Evolutionary conservation across 2,329 filamentous ascomycete genomes (phyloP), one percentile per base, ranked within the genome.

Genomic region (Paracorniculantispora psalliotae): DNA sequence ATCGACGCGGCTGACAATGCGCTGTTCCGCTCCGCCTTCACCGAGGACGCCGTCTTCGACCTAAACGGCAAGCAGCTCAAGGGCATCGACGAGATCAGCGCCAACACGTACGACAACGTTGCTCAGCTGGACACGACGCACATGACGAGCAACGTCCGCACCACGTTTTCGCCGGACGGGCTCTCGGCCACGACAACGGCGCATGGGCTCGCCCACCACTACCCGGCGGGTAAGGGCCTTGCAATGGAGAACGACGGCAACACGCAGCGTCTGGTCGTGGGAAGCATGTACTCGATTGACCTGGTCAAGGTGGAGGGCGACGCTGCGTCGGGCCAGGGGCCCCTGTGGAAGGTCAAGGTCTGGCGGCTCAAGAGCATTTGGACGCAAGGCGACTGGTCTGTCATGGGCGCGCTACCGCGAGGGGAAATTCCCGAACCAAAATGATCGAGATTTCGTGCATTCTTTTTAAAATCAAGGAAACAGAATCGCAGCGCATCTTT

Each of bases 281-380:
- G 57, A 10, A 48, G 50, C 44, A 17, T 53, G 23, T 59, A 59
- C 48, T 28, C 33, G 15, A 53, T 53, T 25, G 57, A 59, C 3
- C 30, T 54, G 13, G 57, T 59, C 41, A 54, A 54, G 33, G 49
- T 54, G 15, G 49, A 53, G 4, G 52, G 41, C 5, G 43, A 19
- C 53, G 55, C n/a, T n/a, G n/a, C n/a, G n/a, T n/a, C n/a, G n/a
- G n/a, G n/a, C n/a, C n/a, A n/a, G n/a, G n/a, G n/a, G n/a, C n/a
- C n/a, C n/a, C 23, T 54, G 21, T 59, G 56, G 56, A 59, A 59
- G 56, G 48, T 30, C 25, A 59, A 46, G 46, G 35, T 15, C 23
- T 59, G 57, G 57, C 21, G 43, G 48, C 49, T 59, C 30, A 59
- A 59, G 57, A 59, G 41, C 26, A 23, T 54, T 7, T 59, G 57